phyloP scores from a whole-genome alignment of 257 asterid species.

The Apocynum venetum region DNA sequence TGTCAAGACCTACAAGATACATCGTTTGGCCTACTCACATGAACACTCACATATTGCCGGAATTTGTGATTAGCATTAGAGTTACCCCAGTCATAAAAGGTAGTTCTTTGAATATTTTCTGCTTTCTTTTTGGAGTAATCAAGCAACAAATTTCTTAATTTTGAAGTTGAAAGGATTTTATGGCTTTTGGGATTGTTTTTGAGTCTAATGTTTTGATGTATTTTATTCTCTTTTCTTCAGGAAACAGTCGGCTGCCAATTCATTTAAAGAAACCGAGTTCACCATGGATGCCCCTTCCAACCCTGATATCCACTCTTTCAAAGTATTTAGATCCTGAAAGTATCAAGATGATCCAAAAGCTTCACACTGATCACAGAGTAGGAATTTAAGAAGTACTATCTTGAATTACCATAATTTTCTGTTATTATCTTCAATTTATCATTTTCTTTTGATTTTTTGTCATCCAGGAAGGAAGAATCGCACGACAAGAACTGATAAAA shows the following conservation, averaged over 20 bases:
- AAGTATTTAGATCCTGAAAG: constrained; percentile 21
- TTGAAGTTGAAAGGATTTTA: background rate
- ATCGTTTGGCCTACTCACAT: constrained; percentile 29
- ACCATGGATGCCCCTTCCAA: constrained; percentile 36
- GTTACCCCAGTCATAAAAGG: constrained; percentile 11
- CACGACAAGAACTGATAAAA: constrained; percentile 26
- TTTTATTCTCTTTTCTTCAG: background rate
- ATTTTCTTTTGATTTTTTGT: background rate
- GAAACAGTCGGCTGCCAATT: background rate
- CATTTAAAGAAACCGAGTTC: constrained; percentile 25
- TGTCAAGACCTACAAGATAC: constrained; percentile 26
- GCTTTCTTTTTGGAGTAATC: no score
- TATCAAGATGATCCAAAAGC: constrained; percentile 23
- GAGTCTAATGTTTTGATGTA: background rate
- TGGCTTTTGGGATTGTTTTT: background rate
- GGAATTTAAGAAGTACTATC: background rate
- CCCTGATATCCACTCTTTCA: constrained; percentile 28
- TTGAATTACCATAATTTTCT: background rate
- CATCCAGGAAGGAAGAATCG: constrained; percentile 27
- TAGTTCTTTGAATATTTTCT: background rate
- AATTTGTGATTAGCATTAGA: constrained; percentile 29
- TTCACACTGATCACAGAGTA: constrained; percentile 24
- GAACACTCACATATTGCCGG: constrained; percentile 32
- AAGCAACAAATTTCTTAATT: background rate
- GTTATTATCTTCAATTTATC: background rate